Evolutionary conservation across 176 grass and related monocot genomes (phyloP).

Genomic region (Carex myosuroides): DNA sequence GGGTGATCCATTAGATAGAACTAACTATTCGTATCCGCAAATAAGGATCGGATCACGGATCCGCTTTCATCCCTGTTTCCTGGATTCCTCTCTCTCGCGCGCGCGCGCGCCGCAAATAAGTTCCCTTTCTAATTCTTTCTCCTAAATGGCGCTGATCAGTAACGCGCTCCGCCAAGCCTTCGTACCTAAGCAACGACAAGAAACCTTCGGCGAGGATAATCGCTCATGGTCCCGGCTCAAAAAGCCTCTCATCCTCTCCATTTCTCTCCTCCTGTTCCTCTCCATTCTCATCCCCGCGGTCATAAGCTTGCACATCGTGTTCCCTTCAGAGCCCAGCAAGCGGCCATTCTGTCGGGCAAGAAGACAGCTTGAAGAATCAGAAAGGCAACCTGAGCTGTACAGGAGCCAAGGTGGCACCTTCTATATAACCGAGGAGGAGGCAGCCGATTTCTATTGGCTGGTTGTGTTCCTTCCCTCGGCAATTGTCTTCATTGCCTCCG

Average conservation of each 20-base stretch:
- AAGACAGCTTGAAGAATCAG: slow-evolving; percentile 44
- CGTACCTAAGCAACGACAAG: slow-evolving; percentile 61
- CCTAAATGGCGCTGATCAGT: slow-evolving; percentile 36
- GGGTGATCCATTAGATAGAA: too few species aligned
- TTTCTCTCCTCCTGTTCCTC: slow-evolving; percentile 34
- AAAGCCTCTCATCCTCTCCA: slow-evolving; percentile 33
- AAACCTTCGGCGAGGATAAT: slow-evolving; percentile 58
- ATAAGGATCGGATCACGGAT: neutral
- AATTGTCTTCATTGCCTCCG: slow-evolving; percentile 54
- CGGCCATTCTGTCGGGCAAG: slow-evolving; percentile 85
- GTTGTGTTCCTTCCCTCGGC: slow-evolving; percentile 77
- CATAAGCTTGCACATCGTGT: slow-evolving; percentile 76
- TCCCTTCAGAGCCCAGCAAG: slow-evolving; percentile 53
- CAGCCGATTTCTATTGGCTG: slow-evolving; percentile 91
- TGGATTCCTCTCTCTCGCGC: too few species aligned
- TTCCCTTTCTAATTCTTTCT: too few species aligned
- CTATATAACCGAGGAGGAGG: slow-evolving; percentile 89
- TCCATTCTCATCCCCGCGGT: slow-evolving; percentile 30
- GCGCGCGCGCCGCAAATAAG: too few species aligned
- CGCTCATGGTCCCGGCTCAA: slow-evolving; percentile 47
- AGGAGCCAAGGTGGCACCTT: slow-evolving; percentile 65
- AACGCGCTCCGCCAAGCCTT: slow-evolving; percentile 83
- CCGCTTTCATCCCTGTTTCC: too few species aligned
- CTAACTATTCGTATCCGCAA: too few species aligned
- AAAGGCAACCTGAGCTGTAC: slow-evolving; percentile 62